These are phyloP conservation scores for Elsinoe ampelina DNA, from an alignment of 2,329 filamentous ascomycete species.

Conservation along the genomic window DNA sequence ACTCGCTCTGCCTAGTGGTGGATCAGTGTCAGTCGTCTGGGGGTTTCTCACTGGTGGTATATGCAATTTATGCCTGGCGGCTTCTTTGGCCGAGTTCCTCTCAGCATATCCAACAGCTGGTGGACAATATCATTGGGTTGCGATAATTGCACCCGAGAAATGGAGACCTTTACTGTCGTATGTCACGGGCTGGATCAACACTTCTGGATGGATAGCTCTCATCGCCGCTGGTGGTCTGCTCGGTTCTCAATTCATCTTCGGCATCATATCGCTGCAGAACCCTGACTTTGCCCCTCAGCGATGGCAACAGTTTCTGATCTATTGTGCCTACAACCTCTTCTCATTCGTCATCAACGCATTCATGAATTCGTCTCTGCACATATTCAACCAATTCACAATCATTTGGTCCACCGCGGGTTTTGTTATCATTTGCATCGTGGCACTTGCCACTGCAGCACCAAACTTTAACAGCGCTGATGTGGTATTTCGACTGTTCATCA, in stretches of 20 bases:
- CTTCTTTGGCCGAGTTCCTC: constrained; percentile 58
- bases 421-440: constrained; percentile 58
- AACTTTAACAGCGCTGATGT: constrained; percentile 55
- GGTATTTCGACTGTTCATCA: constrained; percentile 60
- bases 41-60: constrained; percentile 49
- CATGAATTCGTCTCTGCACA: constrained; percentile 51
- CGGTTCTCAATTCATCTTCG: constrained; percentile 57
- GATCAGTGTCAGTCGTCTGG: constrained; percentile 64
- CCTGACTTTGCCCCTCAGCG: constrained; percentile 47
- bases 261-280: constrained; percentile 54
- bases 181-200: constrained; percentile 64
- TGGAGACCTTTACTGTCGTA: constrained; percentile 58
- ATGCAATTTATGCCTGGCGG: constrained; percentile 61
- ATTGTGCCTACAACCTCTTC: constrained; percentile 53
- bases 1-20: constrained; percentile 59
- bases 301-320: constrained; percentile 68
- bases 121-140: constrained; percentile 58
- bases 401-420: constrained; percentile 64
- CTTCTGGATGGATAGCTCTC: constrained; percentile 62
- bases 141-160: constrained; percentile 50
- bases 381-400: constrained; percentile 60
- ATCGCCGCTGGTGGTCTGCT: constrained; percentile 60
- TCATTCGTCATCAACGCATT: constrained; percentile 59
- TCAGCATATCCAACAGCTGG: constrained; percentile 45
- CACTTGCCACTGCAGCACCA: constrained; percentile 56